Base-by-base conservation (phyloP, 2,329 filamentous ascomycete genomes). In the Stachybotrys chlorohalonatus region DNA sequence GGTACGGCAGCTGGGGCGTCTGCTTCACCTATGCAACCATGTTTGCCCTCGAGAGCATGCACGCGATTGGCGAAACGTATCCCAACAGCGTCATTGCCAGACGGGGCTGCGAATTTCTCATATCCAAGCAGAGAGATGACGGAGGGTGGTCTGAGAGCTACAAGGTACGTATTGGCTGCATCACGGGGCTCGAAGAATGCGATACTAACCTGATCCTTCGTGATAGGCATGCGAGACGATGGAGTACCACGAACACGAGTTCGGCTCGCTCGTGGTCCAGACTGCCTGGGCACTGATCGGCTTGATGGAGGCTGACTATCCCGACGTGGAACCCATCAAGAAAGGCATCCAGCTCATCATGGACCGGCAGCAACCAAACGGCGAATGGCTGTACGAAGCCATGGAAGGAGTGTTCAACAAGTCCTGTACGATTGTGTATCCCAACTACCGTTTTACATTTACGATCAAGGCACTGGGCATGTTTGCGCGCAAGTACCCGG, bases 371-470 rank as follows among this genome's bases (percentile, higher is more conserved):
- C 86, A 90, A 70, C 68, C 77, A 3, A 96, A 96, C 66, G 94
- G 94, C 39, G 92, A 96, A 74, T 99, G 94, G 94, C 92, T 96
- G 68, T 94, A 97, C 71, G 86, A 32, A 7, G 49, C 88, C 1
- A 97, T 99, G 63, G 94, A 99, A 70, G 94, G 94, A 2, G 94
- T 99, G 11, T 99, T 99, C 74, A 99, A 99, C 74, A 96, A 96
- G 77, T 94, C 86, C 65, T 97, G 93, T 78, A 97, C 96, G 90
- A 99, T 99, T 60, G 94, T 90, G 1, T 99, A 99, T 67, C 93
- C 93, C 48, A 99, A 99, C 77, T 99, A 99, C 78, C 99, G 97
- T 76, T 94, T 96, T 69, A 89, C 87, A 56, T 99, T 96, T 72
- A 86, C 93, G 1, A 88, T 97, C 68, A 95, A 95, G 74, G 94